A percentile compares a stretch with the other conserved stretches of the same genome.
Conservation (phyloP, 2,329 filamentous ascomycete genomes). For the Teratosphaeria nubilosa region DNA sequence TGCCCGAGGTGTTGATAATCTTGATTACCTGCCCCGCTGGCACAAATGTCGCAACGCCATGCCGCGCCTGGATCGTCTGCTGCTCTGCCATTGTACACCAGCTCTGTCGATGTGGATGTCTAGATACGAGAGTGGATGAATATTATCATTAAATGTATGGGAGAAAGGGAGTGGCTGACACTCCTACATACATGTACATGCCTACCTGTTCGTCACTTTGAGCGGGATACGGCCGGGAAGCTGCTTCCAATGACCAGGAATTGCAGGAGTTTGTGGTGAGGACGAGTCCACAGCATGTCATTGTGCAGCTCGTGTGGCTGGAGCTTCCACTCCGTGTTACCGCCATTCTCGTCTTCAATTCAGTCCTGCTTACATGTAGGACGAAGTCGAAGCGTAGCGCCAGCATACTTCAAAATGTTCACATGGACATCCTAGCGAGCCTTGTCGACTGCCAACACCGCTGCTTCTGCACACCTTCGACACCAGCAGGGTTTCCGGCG, state of each 20-base stretch:
- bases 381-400: too few species aligned
- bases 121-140: background rate
- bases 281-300: constrained; percentile 1
- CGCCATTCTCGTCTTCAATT: too few species aligned
- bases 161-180: constrained; percentile 1
- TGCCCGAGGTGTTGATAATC: constrained; percentile 42
- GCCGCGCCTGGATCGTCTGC: constrained; percentile 39
- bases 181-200: background rate
- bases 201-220: background rate
- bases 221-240: background rate
- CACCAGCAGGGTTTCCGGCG: too few species aligned
- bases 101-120: background rate
- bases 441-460: too few species aligned
- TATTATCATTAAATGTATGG: background rate
- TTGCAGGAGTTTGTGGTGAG: background rate
- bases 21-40: constrained; percentile 39
- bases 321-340: background rate
- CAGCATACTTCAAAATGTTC: too few species aligned
- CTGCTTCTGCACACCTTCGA: too few species aligned
- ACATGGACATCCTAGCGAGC: too few species aligned
- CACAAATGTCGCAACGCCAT: constrained; percentile 42
- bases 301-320: constrained; percentile 4
- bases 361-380: too few species aligned
- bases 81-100: constrained; percentile 11
- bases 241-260: background rate